These are phyloP conservation scores for Taphrina deformans DNA, from an alignment of 1,139 yeast species.

Conservation along the genomic window DNA sequence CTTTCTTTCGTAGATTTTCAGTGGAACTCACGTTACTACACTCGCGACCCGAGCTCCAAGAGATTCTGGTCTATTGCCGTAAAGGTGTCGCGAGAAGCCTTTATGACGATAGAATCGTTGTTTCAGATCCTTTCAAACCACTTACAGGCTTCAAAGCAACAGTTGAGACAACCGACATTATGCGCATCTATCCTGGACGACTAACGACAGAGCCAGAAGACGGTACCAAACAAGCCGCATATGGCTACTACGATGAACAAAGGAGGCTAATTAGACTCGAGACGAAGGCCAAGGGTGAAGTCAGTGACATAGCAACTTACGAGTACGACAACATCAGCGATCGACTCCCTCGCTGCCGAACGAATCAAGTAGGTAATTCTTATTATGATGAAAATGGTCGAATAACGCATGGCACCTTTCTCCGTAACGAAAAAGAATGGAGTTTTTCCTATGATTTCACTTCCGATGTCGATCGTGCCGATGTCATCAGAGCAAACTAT, in stretches of 20 bases:
- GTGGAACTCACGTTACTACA: conserved; percentile 9
- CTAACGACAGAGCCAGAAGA: not conserved
- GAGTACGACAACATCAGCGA: not conserved
- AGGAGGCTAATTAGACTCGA: not conserved
- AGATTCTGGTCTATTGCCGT: conserved; percentile 10
- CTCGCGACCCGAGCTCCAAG: conserved; percentile 9
- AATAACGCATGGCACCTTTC: not conserved
- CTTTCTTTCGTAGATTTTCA: not conserved
- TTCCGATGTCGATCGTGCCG: not conserved
- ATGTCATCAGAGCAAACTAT: not conserved
- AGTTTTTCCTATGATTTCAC: not conserved
- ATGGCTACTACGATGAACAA: not conserved
- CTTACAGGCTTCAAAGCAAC: not conserved
- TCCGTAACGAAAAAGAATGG: not conserved
- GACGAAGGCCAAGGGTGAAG: not conserved
- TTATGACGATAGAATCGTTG: not conserved
- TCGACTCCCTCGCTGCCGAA: not conserved
- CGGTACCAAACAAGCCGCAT: not conserved
- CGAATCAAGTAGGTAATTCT: not conserved
- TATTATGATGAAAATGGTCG: conserved; percentile 3
- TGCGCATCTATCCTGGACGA: not conserved
- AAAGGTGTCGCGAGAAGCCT: conserved; percentile 1
- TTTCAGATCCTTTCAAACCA: not conserved
- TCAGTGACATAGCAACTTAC: not conserved
- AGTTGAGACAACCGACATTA: not conserved